Evolutionary conservation across 2,329 filamentous ascomycete genomes (phyloP).

Genomic region (Cryphonectria naterciae): DNA sequence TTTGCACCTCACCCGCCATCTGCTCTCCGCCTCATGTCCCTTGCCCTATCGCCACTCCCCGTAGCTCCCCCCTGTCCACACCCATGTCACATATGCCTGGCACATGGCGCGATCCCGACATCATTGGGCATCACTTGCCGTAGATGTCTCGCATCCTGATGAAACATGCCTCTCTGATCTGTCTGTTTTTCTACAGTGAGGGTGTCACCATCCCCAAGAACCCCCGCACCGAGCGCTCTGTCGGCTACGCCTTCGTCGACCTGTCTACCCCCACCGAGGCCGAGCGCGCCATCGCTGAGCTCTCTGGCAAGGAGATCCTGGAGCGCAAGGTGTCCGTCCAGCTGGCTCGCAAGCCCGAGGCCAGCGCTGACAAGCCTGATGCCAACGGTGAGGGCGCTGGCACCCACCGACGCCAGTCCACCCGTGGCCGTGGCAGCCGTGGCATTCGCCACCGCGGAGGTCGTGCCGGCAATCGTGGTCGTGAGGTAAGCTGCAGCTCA

Average conservation of each 20-base stretch:
- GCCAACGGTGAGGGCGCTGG: conserved; percentile 78
- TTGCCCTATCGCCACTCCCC: background rate
- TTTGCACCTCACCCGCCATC: background rate
- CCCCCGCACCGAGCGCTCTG: conserved; percentile 95
- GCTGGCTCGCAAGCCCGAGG: conserved; percentile 95
- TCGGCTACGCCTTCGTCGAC: conserved; percentile 99
- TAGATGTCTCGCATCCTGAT: background rate
- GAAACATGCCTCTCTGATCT: conserved; percentile 39
- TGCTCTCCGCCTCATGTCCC: background rate
- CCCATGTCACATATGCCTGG: background rate
- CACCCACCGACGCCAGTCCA: conserved; percentile 64
- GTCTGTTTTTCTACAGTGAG: conserved; percentile 66
- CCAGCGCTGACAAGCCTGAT: conserved; percentile 76
- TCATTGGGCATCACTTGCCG: background rate
- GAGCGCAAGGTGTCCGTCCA: conserved; percentile 99
- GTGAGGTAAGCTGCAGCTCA: conserved; percentile 55
- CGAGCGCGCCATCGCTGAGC: conserved; percentile 90
- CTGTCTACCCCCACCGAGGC: conserved; percentile 93
- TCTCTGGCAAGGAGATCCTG: conserved; percentile 96
- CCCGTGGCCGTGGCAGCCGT: conserved; percentile 66
- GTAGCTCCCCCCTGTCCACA: background rate
- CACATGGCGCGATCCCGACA: conserved; percentile 2
- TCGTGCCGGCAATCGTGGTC: conserved; percentile 54
- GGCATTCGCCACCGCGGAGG: conserved; percentile 68
- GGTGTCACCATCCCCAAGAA: conserved; percentile 99